phyloP scores from a whole-genome alignment of 129 eudicot species.

The Scalesia atractyloides region DNA sequence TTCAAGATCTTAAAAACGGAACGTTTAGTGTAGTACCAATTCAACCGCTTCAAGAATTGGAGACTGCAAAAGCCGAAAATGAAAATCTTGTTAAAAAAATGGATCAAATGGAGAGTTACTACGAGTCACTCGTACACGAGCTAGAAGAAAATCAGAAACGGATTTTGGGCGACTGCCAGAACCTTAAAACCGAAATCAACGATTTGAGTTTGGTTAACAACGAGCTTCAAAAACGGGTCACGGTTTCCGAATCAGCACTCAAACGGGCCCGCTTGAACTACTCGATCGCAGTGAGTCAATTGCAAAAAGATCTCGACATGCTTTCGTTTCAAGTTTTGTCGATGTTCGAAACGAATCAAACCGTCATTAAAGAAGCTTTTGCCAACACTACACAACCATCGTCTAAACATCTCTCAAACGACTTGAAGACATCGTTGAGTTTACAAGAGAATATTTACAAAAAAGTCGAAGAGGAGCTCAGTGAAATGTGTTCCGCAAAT shows the following conservation, averaged over 20 bases:
- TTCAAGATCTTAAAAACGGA: constrained; percentile 59
- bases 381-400: constrained; percentile 47
- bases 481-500: constrained; percentile 57
- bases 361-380: constrained; percentile 71
- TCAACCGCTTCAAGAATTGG: constrained; percentile 57
- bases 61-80: constrained; percentile 65
- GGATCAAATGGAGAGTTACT: constrained; percentile 94
- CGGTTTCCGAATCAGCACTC: constrained; percentile 80
- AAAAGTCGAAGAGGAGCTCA: constrained; percentile 75
- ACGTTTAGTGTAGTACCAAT: constrained; percentile 44
- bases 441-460: constrained; percentile 73
- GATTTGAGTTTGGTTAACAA: constrained; percentile 53
- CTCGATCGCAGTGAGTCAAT: constrained; percentile 90
- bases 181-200: constrained; percentile 66
- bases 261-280: constrained; percentile 90
- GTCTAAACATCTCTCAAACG: constrained; percentile 52
- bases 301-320: constrained; percentile 89
- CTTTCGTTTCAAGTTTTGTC: constrained; percentile 89
- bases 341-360: constrained; percentile 86
- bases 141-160: constrained; percentile 95
- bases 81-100: constrained; percentile 67
- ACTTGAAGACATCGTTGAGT: constrained; percentile 65
- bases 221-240: constrained; percentile 79
- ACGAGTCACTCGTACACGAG: constrained; percentile 89
- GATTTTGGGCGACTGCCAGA: constrained; percentile 75